Base-by-base conservation (phyloP, 148 eudicot genomes). In the Tetragonia tetragonoides region DNA sequence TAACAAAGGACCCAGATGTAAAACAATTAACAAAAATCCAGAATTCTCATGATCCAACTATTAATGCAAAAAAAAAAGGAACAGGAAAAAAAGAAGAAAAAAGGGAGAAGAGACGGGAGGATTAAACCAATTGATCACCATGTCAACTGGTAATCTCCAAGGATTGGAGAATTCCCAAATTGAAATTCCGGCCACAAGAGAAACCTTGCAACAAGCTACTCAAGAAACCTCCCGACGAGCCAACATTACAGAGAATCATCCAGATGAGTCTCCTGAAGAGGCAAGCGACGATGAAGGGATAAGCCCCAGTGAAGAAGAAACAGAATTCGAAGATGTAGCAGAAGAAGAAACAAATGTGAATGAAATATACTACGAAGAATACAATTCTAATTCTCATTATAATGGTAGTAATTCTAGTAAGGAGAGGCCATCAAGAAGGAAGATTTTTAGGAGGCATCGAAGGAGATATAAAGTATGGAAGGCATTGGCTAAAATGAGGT, bases 401-500 rank as follows among this genome's bases (percentile, higher is more conserved):
- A 56, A 68, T 40, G 49, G 68, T n/a, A 37, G 68, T n/a, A 37
- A 11, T 16, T 38, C 72, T 10, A 70, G 38, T 28, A 75, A 82
- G 12, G 76, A 70, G 38, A 80, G 46, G 28, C 59, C 75, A 7
- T 67, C 49, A 15, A 78, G 66, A 54, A 63, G 17, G 47, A 74
- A 78, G 28, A 24, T 69, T 40, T 68, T 82, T 3, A 63, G 56
- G n/a, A 37, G 38, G 39, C 60, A 39, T 10, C 28, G 66, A 57
- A 68, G 70, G 46, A 74, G 66, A 42, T 60, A 60, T 0, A 82
- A 69, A 34, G 38, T 41, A 0, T 51, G 62, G 23, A 82, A 69
- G 46, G 60, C 78, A 70, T 75, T 82, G 46, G 37, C 75, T 40
- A 89, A 90, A 44, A 84, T 94, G 9, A 84, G 88, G 10, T 70